A percentile compares a stretch with the other conserved stretches of the same genome.
Conservation (phyloP, 352 stramenopile species). For the Phytopythium helicoides region DNA sequence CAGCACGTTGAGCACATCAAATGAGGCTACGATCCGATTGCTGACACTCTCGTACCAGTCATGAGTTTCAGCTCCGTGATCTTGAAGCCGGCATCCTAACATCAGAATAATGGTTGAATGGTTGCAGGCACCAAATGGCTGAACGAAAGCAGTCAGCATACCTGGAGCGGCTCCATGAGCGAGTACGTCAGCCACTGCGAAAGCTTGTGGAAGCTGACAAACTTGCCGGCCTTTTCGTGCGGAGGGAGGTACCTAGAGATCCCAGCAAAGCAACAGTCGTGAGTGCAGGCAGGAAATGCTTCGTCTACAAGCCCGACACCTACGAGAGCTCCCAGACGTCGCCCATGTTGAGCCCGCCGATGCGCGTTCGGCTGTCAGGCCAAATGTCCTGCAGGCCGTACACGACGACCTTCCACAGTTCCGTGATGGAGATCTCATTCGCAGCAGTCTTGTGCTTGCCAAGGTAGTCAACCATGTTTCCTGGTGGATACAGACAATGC, state of each 20-base stretch:
- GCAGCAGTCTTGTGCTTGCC: conserved; percentile 46
- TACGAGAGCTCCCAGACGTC: conserved; percentile 83
- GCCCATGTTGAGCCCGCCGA: conserved; percentile 79
- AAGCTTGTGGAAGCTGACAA: conserved; percentile 89
- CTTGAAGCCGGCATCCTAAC: conserved; percentile 63
- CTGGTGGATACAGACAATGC: conserved; percentile 7
- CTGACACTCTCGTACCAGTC: conserved; percentile 19
- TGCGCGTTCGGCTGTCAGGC: conserved; percentile 65
- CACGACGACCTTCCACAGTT: conserved; percentile 77
- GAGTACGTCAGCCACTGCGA: conserved; percentile 90
- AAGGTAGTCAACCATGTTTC: conserved; percentile 83
- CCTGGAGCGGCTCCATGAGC: conserved; percentile 80
- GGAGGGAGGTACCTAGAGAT: conserved; percentile 41
- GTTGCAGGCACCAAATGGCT: too few species aligned
- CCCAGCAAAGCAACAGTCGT: background rate
- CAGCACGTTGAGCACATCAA: background rate
- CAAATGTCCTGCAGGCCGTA: conserved; percentile 86
- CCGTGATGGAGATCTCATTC: conserved; percentile 61
- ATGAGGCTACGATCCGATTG: background rate
- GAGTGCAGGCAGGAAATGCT: background rate
- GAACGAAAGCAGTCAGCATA: conserved; percentile 1
- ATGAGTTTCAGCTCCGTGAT: conserved; percentile 76
- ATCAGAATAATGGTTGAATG: background rate
- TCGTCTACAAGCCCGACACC: background rate
- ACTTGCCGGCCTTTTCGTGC: conserved; percentile 46